A percentile compares a stretch with the other conserved stretches of the same genome.
Evolutionary conservation across 306 rosid genomes (phyloP).

Genomic region (Acacia crassicarpa): DNA sequence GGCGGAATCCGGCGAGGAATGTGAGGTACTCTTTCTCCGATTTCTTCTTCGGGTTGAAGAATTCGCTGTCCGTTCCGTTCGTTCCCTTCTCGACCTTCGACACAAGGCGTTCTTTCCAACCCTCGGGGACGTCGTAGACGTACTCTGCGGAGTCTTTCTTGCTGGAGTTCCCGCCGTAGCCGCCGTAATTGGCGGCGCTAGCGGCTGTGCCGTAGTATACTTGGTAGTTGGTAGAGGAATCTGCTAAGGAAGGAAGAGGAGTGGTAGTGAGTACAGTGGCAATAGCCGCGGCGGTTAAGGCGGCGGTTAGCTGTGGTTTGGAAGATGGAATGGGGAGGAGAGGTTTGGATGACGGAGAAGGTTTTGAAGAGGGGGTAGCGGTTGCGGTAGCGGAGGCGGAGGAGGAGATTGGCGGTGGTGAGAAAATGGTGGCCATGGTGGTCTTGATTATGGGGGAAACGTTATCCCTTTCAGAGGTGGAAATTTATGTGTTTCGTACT

Average conservation of each 20-base stretch:
- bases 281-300: conserved; percentile 56
- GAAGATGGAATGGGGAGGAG: conserved; percentile 35
- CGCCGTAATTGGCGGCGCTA: conserved; percentile 88
- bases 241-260: conserved; percentile 50
- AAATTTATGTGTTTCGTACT: neutral
- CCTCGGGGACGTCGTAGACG: conserved; percentile 72
- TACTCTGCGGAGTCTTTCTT: conserved; percentile 86
- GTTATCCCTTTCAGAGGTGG: neutral
- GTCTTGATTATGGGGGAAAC: conserved; percentile 2
- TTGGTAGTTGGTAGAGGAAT: conserved; percentile 41
- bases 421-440: conserved; percentile 58
- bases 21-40: conserved; percentile 80
- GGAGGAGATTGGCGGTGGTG: conserved; percentile 52
- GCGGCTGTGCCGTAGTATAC: conserved; percentile 92
- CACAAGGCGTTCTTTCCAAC: conserved; percentile 90
- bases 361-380: conserved; percentile 39
- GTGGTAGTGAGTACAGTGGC: conserved; percentile 50
- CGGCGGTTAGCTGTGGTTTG: conserved; percentile 38
- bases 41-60: conserved; percentile 80
- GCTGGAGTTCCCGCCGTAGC: conserved; percentile 79
- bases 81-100: conserved; percentile 86
- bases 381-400: conserved; percentile 31
- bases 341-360: conserved; percentile 30
- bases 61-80: conserved; percentile 84
- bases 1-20: conserved; percentile 62